Conservation (phyloP, 2,329 filamentous ascomycete genomes). For the Colletotrichum navitas region DNA sequence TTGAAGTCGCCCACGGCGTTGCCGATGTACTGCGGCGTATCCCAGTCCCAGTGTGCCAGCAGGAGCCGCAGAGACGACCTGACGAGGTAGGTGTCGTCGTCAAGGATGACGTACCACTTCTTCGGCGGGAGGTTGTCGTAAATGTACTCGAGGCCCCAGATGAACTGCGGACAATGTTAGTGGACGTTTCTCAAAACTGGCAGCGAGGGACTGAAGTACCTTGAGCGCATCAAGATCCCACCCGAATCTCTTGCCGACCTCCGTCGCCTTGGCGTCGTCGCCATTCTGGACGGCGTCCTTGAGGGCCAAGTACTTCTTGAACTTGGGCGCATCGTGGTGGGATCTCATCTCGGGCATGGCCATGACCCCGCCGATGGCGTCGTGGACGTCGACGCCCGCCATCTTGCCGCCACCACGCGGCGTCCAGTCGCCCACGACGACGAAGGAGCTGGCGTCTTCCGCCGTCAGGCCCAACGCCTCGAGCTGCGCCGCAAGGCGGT, state of each 20-base stretch:
- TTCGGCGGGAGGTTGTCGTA: conserved; percentile 64
- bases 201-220: conserved; percentile 47
- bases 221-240: conserved; percentile 66
- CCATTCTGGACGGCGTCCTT: conserved; percentile 54
- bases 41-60: conserved; percentile 62
- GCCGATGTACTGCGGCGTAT: conserved; percentile 63
- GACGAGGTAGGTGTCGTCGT: conserved; percentile 70
- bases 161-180: conserved; percentile 56
- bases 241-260: conserved; percentile 56
- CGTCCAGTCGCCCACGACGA: conserved; percentile 66
- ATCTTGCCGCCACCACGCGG: conserved; percentile 50
- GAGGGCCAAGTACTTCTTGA: conserved; percentile 57
- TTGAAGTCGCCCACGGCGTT: conserved; percentile 70
- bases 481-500: conserved; percentile 61
- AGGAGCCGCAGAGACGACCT: conserved; percentile 61
- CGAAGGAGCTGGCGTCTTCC: conserved; percentile 55
- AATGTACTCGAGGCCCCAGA: conserved; percentile 66
- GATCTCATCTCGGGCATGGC: conserved; percentile 51
- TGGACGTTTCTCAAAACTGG: not conserved
- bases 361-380: conserved; percentile 54
- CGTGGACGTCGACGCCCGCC: conserved; percentile 54
- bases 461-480: conserved; percentile 57
- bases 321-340: conserved; percentile 49
- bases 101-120: conserved; percentile 70
- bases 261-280: conserved; percentile 53